phyloP scores from a whole-genome alignment of 768 basidiomycete genomes.

The Naganishia onofrii region DNA sequence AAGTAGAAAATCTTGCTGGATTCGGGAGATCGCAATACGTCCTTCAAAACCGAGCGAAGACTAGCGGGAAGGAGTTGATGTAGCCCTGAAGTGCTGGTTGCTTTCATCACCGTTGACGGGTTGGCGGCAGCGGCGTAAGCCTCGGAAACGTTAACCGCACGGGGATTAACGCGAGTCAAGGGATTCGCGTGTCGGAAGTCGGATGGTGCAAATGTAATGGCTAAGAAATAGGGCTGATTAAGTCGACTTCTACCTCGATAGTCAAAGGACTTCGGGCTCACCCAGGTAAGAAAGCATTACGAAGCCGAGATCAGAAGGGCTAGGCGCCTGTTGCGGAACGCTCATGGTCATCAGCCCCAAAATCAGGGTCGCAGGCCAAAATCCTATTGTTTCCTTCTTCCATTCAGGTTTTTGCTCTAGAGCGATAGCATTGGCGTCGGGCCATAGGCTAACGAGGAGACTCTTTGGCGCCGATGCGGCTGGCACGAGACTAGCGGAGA shows the following conservation, averaged over 20 bases:
- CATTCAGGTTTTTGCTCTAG: slow-evolving; percentile 11
- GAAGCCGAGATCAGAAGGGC: slow-evolving; percentile 2
- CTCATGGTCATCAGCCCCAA: slow-evolving; percentile 11
- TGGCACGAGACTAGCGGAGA: slow-evolving; percentile 10
- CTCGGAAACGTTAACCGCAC: neutral
- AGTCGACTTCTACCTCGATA: neutral
- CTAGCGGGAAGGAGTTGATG: slow-evolving; percentile 41
- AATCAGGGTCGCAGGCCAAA: slow-evolving; percentile 4
- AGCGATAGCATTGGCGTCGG: slow-evolving; percentile 6
- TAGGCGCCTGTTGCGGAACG: slow-evolving; percentile 13
- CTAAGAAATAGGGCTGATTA: neutral
- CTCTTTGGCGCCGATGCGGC: neutral
- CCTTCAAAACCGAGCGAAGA: slow-evolving; percentile 67
- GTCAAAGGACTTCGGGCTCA: neutral
- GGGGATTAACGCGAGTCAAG: neutral
- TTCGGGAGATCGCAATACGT: slow-evolving; percentile 84
- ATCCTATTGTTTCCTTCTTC: slow-evolving; percentile 4
- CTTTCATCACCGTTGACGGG: neutral
- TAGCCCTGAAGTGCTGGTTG: slow-evolving; percentile 8
- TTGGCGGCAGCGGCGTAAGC: neutral
- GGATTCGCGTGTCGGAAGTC: neutral
- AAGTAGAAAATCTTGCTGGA: slow-evolving; percentile 97
- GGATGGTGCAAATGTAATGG: slow-evolving; percentile 2
- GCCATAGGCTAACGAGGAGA: slow-evolving; percentile 18
- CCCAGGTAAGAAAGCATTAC: neutral